Base-by-base conservation (phyloP, 768 basidiomycete species). In the Rhodotorula kratochvilovae region DNA sequence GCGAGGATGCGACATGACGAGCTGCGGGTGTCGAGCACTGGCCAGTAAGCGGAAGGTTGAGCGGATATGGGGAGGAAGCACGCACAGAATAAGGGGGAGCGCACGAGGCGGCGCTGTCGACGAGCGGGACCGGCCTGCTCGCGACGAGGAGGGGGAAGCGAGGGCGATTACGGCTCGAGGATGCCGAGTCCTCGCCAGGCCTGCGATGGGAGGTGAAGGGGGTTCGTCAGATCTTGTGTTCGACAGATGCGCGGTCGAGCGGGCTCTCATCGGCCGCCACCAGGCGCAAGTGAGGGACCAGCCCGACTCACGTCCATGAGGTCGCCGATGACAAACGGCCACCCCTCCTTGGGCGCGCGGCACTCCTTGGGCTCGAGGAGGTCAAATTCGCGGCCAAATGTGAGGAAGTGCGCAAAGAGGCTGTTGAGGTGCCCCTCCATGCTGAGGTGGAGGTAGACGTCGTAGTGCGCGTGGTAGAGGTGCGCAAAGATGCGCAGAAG, bases 401-500 rank as follows among this genome's bases (percentile, higher is more conserved):
- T 92, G 61, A 98, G 84, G 82, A 96, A 99, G 81, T 98, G 95
- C 0, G 95, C 95, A 80, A 98, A 98, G 48, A 98, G 87, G 7
- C 92, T 95, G 68, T 76, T 77, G 53, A 78, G 72, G 72, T 74
- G 74, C 0, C 91, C 91, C 79, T 98, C 95, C 17, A 90, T 88
- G 51, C 91, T 90, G 35, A 98, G 86, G 78, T 98, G 92, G 33
- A 98, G 86, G 78, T 97, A 89, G 45, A 81, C 78, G 5, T 85
- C 84, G 79, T 93, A 98, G 79, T 98, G 95, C 16, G 91, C 90
- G 79, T 97, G 89, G 80, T 97, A 98, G 77, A 98, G 87, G 83
- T 98, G 95, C 17, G 95, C 94, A 79, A 97, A 97, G 74, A 98
- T 90, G 59, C 95, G 90, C 66, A 98, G 86, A 46, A 98, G 90